These are phyloP conservation scores for Kuraishia hungarica DNA, from an alignment of 805 yeast genomes.

Conservation along the genomic window DNA sequence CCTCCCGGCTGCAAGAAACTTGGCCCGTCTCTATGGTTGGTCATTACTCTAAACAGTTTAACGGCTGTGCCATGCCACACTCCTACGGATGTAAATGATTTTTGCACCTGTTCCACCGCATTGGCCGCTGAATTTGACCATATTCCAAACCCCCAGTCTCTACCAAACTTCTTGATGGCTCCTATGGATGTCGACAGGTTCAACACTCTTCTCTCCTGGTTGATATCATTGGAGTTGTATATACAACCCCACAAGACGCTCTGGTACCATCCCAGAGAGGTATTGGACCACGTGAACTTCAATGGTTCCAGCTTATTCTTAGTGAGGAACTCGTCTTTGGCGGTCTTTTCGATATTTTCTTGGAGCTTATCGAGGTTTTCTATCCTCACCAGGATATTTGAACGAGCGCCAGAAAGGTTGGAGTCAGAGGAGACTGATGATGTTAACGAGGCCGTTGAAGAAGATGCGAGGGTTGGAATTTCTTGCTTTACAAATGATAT, in stretches of 20 bases:
- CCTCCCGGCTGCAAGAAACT: conserved; percentile 28
- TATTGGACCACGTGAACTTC: conserved; percentile 52
- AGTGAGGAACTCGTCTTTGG: conserved; percentile 27
- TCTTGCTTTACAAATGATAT: conserved; percentile 18
- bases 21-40: conserved; percentile 8
- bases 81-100: conserved; percentile 20
- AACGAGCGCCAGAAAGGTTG: neutral
- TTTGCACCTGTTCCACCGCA: conserved; percentile 8
- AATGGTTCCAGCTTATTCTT: conserved; percentile 35
- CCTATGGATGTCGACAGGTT: conserved; percentile 24
- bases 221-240: conserved; percentile 31
- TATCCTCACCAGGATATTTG: conserved; percentile 28
- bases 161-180: conserved; percentile 23
- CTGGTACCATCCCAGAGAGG: conserved; percentile 70
- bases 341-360: conserved; percentile 2
- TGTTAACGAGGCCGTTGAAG: neutral
- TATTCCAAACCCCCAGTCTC: conserved; percentile 25
- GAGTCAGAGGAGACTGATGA: neutral
- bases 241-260: conserved; percentile 56
- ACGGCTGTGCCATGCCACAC: conserved; percentile 39
- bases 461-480: conserved; percentile 18
- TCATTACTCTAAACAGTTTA: conserved; percentile 30
- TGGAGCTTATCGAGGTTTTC: conserved; percentile 25
- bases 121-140: conserved; percentile 17
- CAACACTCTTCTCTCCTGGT: conserved; percentile 20